Evolutionary conservation across 2,329 filamentous ascomycete species (phyloP).

Genomic region (Penicillium sp.): DNA sequence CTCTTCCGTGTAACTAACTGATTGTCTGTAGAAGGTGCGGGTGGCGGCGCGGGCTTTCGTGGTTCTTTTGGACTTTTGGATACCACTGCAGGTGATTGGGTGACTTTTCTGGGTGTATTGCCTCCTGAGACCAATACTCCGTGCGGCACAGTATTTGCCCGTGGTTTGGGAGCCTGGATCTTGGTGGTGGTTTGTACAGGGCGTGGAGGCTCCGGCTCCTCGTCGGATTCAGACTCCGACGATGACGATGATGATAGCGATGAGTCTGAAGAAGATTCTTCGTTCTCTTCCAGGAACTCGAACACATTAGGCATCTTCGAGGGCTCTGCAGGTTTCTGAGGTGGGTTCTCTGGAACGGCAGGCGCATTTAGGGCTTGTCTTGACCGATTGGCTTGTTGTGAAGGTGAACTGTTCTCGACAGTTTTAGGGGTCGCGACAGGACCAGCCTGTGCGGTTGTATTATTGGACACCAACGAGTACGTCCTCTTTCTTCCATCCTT

Average conservation of each 20-base stretch:
- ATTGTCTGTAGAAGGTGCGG: conserved; percentile 25
- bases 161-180: conserved; percentile 23
- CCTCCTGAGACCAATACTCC: conserved; percentile 10
- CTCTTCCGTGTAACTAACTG: conserved; percentile 27
- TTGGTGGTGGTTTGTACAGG: conserved; percentile 13
- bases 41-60: conserved; percentile 25
- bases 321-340: conserved; percentile 14
- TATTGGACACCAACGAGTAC: conserved; percentile 25
- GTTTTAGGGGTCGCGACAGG: conserved; percentile 20
- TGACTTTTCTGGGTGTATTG: conserved; percentile 11
- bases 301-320: conserved; percentile 38
- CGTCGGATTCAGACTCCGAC: conserved; percentile 19
- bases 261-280: conserved; percentile 20
- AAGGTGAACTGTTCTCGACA: conserved; percentile 13
- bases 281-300: conserved; percentile 36
- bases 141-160: conserved; percentile 14
- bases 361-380: conserved; percentile 19
- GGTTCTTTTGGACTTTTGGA: conserved; percentile 21
- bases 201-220: conserved; percentile 4
- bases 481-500: conserved; percentile 28
- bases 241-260: conserved; percentile 12
- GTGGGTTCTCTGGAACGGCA: conserved; percentile 7
- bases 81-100: neutral
- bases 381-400: conserved; percentile 13
- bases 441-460: conserved; percentile 20